Base-by-base conservation (phyloP, 2,329 filamentous ascomycete species). In the Colletotrichum truncatum region DNA sequence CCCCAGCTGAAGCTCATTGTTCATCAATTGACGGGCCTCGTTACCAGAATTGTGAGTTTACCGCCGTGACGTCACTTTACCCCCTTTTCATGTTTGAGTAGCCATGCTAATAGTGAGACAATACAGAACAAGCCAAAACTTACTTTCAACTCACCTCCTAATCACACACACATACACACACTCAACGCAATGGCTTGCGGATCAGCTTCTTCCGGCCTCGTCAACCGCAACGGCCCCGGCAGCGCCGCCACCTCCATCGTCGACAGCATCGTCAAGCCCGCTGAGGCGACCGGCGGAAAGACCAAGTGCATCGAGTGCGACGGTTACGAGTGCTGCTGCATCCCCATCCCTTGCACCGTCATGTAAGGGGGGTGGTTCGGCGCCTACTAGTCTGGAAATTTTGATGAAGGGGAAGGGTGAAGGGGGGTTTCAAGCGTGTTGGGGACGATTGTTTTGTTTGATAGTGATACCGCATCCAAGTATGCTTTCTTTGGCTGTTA, bases 251-350 rank as follows among this genome's bases (percentile, higher is more conserved):
- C 81, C 1, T 84, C 82, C 45, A 84, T 82, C 54, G 79, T 82
- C 66, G 80, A 81, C 68, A 81, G 75, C 70, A 84, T 87, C 71
- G 72, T 86, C 69, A 87, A 86, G 76, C 81, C 82, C 7, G 79
- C 79, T 49, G 76, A 75, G 39, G 75, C 74, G 3, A 72, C 76
- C 1, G 79, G 77, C 30, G 77, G 76, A 41, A 80, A 81, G 72
- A 82, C 82, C 2, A 80, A 78, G 63, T 86, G 84, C 70, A 77
- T 85, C 66, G 79, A 84, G 70, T 85, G 83, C 69, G 83, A 81
- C 67, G 83, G 80, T 36, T 82, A 78, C 68, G 77, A 84, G 53
- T 87, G 84, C 73, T 87, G 85, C 73, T 87, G 85, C 71, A 85
- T 87, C 64, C 81, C 81, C 1, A 80, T 81, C 57, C 83, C 82